A percentile compares a stretch with the other conserved stretches of the same genome.
Conservation (phyloP, 192 early-diverging fungal species). For the Coemansia sp. region DNA sequence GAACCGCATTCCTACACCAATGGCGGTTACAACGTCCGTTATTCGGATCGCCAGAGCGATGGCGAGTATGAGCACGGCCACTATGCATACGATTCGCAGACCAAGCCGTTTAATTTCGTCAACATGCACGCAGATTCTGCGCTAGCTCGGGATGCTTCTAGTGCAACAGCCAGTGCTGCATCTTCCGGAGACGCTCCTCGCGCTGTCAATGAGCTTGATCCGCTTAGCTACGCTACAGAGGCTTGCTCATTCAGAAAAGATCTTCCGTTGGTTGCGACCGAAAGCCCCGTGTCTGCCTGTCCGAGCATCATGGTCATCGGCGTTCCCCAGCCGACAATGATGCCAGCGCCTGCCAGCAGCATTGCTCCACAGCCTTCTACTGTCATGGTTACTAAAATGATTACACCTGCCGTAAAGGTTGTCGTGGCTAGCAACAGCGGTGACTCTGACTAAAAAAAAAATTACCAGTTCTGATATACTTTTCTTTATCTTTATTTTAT, state of each 20-base stretch:
- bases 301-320: slow-evolving; percentile 44
- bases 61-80: slow-evolving; percentile 4
- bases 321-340: slow-evolving; percentile 23
- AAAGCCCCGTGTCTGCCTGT: slow-evolving; percentile 17
- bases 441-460: slow-evolving; percentile 2
- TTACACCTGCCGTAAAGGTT: slow-evolving; percentile 45
- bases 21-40: slow-evolving; percentile 7
- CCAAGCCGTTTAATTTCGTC: slow-evolving; percentile 43
- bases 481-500: background rate
- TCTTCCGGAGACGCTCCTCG: slow-evolving; percentile 9
- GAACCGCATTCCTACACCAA: slow-evolving; percentile 23
- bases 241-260: slow-evolving; percentile 29
- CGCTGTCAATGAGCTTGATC: slow-evolving; percentile 51
- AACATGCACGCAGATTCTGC: slow-evolving; percentile 38
- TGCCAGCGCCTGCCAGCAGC: slow-evolving; percentile 12
- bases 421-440: slow-evolving; percentile 21
- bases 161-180: background rate
- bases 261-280: slow-evolving; percentile 18
- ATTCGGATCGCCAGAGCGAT: slow-evolving; percentile 9
- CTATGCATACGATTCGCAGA: slow-evolving; percentile 7
- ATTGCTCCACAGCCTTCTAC: slow-evolving; percentile 23
- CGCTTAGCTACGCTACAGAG: slow-evolving; percentile 50
- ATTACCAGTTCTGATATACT: background rate
- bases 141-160: slow-evolving; percentile 40
- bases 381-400: slow-evolving; percentile 47